Evolutionary conservation across 1,139 yeast species (phyloP).

Genomic region (Sugiyamaella castrensis): DNA sequence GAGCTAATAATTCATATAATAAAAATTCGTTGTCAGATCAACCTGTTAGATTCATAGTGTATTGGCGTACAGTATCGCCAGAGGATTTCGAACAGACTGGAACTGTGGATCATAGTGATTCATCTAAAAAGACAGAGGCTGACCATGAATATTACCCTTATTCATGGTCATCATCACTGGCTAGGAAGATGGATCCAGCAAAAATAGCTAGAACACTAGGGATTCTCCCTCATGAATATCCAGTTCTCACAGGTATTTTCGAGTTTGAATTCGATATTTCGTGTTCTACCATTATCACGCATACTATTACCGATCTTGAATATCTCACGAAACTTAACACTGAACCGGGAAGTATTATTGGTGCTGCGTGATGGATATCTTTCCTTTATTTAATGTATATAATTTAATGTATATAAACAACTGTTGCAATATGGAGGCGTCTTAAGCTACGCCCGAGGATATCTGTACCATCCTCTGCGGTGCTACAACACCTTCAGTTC

Average conservation of each 20-base stretch:
- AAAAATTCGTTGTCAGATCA: not conserved
- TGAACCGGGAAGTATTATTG: constrained; percentile 2
- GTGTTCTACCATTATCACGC: constrained; percentile 60
- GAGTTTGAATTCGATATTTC: constrained; percentile 65
- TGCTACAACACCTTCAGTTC: too few species aligned
- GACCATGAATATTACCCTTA: constrained; percentile 12
- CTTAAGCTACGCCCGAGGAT: too few species aligned
- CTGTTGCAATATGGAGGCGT: too few species aligned
- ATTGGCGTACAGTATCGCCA: constrained; percentile 27
- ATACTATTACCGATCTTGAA: constrained; percentile 74
- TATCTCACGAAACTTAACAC: constrained; percentile 43
- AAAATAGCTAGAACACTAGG: constrained; percentile 23
- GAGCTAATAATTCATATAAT: not conserved
- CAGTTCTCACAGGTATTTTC: constrained; percentile 63
- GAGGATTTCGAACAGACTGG: constrained; percentile 6
- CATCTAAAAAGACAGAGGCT: not conserved
- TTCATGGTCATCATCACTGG: constrained; percentile 23
- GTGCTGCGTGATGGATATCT: not conserved
- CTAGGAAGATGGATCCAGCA: constrained; percentile 21
- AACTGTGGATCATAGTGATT: too few species aligned
- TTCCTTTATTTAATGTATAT: too few species aligned
- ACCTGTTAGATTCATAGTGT: constrained; percentile 23
- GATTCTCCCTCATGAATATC: constrained; percentile 32
- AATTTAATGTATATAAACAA: too few species aligned
- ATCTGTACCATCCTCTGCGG: too few species aligned